Conservation (phyloP, 179 eudicot species). For the Spinacia oleracea region DNA sequence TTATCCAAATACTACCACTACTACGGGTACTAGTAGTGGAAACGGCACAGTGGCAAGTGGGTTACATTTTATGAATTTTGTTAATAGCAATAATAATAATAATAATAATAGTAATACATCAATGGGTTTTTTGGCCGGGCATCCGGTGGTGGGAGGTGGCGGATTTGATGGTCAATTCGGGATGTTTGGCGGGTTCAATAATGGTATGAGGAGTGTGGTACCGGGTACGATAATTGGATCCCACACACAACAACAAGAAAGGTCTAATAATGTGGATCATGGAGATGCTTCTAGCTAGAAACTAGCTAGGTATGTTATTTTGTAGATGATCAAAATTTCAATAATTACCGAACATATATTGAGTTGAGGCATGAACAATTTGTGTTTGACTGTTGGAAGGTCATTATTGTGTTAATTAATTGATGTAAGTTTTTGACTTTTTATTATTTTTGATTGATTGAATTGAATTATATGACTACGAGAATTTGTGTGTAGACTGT, state of each 20-base stretch:
- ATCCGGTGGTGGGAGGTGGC: constrained; percentile 27
- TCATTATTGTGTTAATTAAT: constrained; percentile 5
- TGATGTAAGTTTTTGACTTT: constrained; percentile 23
- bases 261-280: constrained; percentile 30
- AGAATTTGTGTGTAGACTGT: constrained; percentile 1
- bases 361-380: background rate
- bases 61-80: constrained; percentile 43
- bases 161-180: constrained; percentile 46
- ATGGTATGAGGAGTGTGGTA: constrained; percentile 18
- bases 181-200: constrained; percentile 45
- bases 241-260: constrained; percentile 18
- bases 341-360: background rate
- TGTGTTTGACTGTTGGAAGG: background rate
- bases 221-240: constrained; percentile 26
- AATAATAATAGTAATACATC: constrained; percentile 7
- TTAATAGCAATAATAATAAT: background rate
- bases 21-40: background rate
- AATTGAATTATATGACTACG: background rate
- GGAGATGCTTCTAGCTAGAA: constrained; percentile 24
- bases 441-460: constrained; percentile 6
- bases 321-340: constrained; percentile 1
- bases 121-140: constrained; percentile 31
- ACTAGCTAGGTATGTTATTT: constrained; percentile 13
- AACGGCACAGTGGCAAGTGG: constrained; percentile 28
- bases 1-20: constrained; percentile 19